Conservation (phyloP, 2,329 filamentous ascomycete species). For the Botrytis elliptica region DNA sequence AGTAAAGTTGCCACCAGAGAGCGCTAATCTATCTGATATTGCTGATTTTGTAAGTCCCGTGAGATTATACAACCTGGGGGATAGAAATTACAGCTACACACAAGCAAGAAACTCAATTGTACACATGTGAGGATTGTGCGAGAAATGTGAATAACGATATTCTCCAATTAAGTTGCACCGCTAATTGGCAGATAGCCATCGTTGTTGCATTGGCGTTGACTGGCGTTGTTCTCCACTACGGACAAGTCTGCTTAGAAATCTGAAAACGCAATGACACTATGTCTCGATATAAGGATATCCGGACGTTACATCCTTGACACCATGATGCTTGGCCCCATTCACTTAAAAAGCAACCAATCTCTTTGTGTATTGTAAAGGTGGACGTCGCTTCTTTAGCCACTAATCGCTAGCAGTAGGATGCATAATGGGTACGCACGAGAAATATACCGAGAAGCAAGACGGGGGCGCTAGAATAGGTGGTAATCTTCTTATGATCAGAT, state of each 20-base stretch:
- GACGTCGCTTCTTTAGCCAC: no score
- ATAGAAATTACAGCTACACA: neutral
- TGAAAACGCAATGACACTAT: neutral
- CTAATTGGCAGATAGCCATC: neutral
- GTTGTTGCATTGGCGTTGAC: neutral
- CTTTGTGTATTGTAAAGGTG: no score
- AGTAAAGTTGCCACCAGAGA: conserved; percentile 12
- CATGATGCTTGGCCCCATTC: neutral
- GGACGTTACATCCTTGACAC: neutral
- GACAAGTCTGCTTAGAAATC: neutral
- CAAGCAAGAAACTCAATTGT: neutral
- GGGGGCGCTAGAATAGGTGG: no score
- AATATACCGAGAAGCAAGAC: no score
- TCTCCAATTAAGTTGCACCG: neutral
- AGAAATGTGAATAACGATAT: neutral
- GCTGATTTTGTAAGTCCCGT: neutral
- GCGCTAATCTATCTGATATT: neutral
- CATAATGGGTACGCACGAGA: no score
- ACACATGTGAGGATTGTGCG: neutral
- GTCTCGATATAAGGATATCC: neutral
- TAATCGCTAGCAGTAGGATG: no score
- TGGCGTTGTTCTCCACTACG: neutral
- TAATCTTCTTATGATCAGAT: no score
- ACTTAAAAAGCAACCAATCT: no score
- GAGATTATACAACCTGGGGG: neutral